Conservation (phyloP, 2,329 filamentous ascomycete species). For the Exserohilum rostratum region DNA sequence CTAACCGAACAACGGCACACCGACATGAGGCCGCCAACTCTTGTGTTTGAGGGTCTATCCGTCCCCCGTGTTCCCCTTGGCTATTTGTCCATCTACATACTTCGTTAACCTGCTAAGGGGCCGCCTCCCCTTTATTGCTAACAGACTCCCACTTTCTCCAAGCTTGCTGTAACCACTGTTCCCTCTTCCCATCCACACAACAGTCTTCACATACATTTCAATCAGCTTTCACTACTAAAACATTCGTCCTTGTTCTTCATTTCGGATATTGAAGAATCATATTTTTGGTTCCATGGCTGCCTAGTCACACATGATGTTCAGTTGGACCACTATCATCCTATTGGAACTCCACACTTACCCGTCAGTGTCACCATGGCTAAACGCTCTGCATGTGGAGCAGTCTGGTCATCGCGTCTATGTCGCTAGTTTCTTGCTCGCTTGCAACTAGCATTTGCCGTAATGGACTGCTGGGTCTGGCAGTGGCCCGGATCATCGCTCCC, state of each 20-base stretch:
- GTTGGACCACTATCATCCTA: background rate
- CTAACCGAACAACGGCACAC: background rate
- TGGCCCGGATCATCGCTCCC: background rate
- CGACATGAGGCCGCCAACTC: background rate
- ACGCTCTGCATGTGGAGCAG: background rate
- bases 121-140: background rate
- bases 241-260: too few relatives aligned
- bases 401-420: background rate
- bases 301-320: background rate
- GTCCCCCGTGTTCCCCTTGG: background rate
- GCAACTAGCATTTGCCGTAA: background rate
- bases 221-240: background rate
- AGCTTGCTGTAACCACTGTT: background rate
- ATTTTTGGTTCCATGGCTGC: background rate
- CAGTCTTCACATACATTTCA: background rate
- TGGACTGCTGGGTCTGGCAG: background rate
- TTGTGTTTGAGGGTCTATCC: background rate
- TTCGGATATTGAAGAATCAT: too few relatives aligned
- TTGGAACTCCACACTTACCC: background rate
- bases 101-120: background rate
- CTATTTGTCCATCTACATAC: background rate
- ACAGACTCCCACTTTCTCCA: background rate
- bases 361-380: background rate
- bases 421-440: background rate
- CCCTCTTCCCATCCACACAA: background rate